These are phyloP conservation scores for Graphilbum sp. DNA, from an alignment of 2,329 filamentous ascomycete species.

Conservation along the genomic window DNA sequence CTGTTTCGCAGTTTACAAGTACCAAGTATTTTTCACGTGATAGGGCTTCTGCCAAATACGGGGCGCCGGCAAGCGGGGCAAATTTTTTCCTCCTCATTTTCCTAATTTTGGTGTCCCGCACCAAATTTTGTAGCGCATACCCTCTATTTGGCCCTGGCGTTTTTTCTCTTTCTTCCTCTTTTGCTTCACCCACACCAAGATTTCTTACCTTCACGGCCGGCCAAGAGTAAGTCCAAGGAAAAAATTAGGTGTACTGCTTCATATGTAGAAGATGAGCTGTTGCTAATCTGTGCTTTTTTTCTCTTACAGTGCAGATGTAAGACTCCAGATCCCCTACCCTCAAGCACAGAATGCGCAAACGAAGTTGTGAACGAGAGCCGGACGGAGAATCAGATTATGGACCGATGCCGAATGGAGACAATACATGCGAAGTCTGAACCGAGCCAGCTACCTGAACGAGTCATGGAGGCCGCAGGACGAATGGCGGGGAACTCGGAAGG, in stretches of 20 bases:
- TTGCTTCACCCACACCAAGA: constrained; percentile 5
- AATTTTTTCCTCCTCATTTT: constrained; percentile 6
- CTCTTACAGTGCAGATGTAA: constrained; percentile 73
- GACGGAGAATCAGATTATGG: no score
- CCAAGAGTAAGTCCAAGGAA: constrained; percentile 10
- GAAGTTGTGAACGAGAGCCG: neutral
- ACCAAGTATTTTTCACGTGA: constrained; percentile 6
- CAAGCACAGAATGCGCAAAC: neutral
- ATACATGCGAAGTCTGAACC: no score
- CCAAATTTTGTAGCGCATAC: constrained; percentile 7
- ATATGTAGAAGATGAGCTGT: neutral
- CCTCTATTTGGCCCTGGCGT: neutral
- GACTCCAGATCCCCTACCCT: constrained; percentile 19
- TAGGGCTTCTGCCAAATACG: constrained; percentile 7
- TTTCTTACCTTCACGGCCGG: constrained; percentile 4
- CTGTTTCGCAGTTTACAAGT: no score
- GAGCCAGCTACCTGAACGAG: no score
- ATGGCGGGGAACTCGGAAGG: neutral
- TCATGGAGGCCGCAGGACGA: no score
- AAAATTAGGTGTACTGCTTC: neutral
- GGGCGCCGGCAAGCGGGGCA: constrained; percentile 2
- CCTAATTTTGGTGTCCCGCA: constrained; percentile 10
- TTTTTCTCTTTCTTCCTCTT: constrained; percentile 5
- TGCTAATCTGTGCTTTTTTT: constrained; percentile 11
- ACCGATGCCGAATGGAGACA: no score